A percentile compares a stretch with the other conserved stretches of the same genome.
phyloP scores from a whole-genome alignment of 2,329 filamentous ascomycete species.

The Calonectria fujianensis region DNA sequence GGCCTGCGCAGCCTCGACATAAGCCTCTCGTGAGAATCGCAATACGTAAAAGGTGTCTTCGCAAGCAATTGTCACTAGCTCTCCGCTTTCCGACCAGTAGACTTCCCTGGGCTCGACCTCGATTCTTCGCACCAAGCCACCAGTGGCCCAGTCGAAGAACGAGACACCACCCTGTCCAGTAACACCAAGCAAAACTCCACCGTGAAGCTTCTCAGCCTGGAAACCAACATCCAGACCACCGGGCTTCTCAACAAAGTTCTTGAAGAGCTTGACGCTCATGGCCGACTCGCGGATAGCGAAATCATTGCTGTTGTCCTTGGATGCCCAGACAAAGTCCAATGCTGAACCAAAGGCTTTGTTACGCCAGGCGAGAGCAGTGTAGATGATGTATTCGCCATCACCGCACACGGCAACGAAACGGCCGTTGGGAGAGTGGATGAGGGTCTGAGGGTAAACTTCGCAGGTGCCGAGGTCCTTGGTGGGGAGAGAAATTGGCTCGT shows the following conservation, averaged over 20 bases:
- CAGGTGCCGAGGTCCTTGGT: constrained; percentile 97
- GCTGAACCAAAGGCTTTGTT: constrained; percentile 98
- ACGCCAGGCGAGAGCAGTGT: constrained; percentile 95
- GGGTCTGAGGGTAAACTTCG: constrained; percentile 96
- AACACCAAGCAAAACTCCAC: constrained; percentile 93
- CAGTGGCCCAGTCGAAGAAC: constrained; percentile 96
- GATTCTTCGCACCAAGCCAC: constrained; percentile 91
- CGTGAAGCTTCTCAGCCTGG: constrained; percentile 92
- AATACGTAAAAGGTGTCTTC: constrained; percentile 97
- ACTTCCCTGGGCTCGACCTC: constrained; percentile 85
- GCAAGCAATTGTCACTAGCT: constrained; percentile 93
- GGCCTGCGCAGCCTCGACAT: constrained; percentile 86
- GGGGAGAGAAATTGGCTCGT: constrained; percentile 87
- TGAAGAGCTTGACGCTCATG: constrained; percentile 97
- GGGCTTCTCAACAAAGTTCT: constrained; percentile 95
- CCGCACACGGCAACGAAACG: constrained; percentile 88
- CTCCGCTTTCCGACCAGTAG: constrained; percentile 98
- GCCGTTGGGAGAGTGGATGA: constrained; percentile 96
- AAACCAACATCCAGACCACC: constrained; percentile 95
- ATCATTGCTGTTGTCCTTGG: constrained; percentile 98
- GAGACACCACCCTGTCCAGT: constrained; percentile 96
- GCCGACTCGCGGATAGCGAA: constrained; percentile 97
- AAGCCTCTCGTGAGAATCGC: constrained; percentile 92
- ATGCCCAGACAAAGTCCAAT: constrained; percentile 96
- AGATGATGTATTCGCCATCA: constrained; percentile 99